phyloP scores from a whole-genome alignment of 306 rosid genomes.

The Fagus crenata region DNA sequence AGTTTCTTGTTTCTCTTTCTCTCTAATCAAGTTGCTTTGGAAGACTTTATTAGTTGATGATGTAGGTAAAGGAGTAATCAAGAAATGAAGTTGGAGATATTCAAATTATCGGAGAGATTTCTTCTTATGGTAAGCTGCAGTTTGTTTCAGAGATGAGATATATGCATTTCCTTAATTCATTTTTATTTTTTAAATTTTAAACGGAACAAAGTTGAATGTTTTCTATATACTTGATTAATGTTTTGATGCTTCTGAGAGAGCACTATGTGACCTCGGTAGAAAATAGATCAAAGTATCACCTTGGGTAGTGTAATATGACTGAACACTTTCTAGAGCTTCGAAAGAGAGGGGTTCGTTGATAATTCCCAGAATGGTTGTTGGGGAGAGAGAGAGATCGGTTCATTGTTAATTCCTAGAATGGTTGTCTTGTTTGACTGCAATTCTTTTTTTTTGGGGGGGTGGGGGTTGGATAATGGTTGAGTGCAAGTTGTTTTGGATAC shows the following conservation, averaged over 20 bases:
- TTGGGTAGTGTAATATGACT: background rate
- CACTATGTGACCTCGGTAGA: background rate
- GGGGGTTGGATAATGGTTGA: background rate
- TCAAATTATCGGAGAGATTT: background rate
- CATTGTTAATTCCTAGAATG: no score
- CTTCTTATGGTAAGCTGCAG: background rate
- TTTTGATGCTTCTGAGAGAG: background rate
- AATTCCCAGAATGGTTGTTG: background rate
- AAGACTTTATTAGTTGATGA: background rate
- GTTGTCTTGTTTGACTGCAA: no score
- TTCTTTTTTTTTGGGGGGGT: no score
- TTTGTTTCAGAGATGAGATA: background rate
- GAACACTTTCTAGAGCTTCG: background rate
- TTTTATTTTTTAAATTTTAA: background rate
- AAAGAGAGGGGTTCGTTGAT: background rate
- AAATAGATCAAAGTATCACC: background rate
- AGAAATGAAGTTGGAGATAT: background rate
- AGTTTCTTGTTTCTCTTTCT: background rate
- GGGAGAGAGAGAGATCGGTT: no score
- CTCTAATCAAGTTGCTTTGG: constrained; percentile 6
- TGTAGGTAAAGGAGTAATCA: background rate
- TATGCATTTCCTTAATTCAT: background rate
- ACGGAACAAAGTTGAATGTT: background rate
- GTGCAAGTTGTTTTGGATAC: background rate
- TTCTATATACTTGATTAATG: background rate